phyloP scores from a whole-genome alignment of 768 basidiomycete genomes.

The Calocera cornea region DNA sequence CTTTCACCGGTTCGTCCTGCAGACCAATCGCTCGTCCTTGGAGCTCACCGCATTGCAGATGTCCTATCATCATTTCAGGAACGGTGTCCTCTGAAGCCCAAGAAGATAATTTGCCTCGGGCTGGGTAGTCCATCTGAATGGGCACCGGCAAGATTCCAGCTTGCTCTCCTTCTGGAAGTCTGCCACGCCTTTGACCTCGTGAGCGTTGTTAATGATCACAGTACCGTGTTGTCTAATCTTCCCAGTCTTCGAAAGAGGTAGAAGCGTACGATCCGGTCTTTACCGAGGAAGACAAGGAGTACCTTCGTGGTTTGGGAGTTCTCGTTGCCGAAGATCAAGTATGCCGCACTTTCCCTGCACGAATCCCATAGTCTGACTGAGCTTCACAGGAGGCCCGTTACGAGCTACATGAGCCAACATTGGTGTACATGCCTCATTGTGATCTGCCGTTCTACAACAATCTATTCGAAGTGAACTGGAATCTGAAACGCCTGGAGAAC shows the following conservation, averaged over 20 bases:
- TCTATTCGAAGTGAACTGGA: conserved; percentile 50
- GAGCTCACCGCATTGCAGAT: not conserved
- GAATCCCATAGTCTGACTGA: not conserved
- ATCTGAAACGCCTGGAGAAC: conserved; percentile 30
- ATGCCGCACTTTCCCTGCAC: conserved; percentile 29
- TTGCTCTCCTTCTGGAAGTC: conserved; percentile 47
- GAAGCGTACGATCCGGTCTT: conserved; percentile 64
- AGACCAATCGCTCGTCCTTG: not conserved
- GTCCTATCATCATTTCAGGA: not conserved
- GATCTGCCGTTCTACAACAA: conserved; percentile 57
- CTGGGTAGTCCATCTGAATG: conserved; percentile 59
- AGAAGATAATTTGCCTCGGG: conserved; percentile 47
- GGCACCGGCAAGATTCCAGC: conserved; percentile 48
- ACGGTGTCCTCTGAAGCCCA: not conserved
- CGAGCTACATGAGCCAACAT: conserved; percentile 33
- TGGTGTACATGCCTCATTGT: conserved; percentile 72
- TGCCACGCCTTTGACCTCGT: conserved; percentile 47
- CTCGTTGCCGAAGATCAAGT: conserved; percentile 32
- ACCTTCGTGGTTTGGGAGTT: conserved; percentile 33
- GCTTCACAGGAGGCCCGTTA: conserved; percentile 26
- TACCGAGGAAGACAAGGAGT: conserved; percentile 41
- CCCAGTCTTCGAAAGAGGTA: conserved; percentile 36
- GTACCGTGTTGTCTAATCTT: conserved; percentile 8
- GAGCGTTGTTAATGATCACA: conserved; percentile 26
- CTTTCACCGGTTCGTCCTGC: not conserved